phyloP scores from a whole-genome alignment of 2,329 filamentous ascomycete genomes.

The Tolypocladium tundrense region DNA sequence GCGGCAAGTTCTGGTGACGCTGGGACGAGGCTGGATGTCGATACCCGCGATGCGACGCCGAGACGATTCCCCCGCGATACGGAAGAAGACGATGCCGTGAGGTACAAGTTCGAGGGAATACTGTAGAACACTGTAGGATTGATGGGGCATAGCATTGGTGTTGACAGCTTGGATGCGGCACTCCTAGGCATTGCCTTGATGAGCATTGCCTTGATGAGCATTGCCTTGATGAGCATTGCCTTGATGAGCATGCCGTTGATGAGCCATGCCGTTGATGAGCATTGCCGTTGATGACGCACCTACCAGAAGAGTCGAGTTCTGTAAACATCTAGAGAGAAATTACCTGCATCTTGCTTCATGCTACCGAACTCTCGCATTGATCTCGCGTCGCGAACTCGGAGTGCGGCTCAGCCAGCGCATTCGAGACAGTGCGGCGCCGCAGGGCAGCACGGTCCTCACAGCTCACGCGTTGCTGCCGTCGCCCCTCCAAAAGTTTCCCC shows the following conservation, averaged over 20 bases:
- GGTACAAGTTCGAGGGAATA: not conserved
- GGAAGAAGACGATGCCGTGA: not conserved
- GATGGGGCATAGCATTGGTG: not conserved
- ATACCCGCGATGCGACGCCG: not conserved
- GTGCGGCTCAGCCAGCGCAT: not conserved
- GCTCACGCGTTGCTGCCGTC: not conserved
- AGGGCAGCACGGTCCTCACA: not conserved
- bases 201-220: too few relatives aligned
- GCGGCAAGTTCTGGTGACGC: conserved; percentile 9
- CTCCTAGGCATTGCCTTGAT: not conserved
- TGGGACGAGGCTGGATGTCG: not conserved
- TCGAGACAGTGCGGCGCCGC: not conserved
- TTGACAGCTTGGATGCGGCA: not conserved
- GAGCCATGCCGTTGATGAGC: too few relatives aligned
- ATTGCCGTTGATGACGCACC: not conserved
- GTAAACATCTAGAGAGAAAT: too few relatives aligned
- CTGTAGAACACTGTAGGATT: not conserved
- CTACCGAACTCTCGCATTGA: too few relatives aligned
- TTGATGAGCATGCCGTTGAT: too few relatives aligned
- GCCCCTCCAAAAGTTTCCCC: conserved; percentile 1
- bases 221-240: not conserved
- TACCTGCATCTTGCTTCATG: too few relatives aligned
- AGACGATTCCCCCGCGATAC: too few relatives aligned
- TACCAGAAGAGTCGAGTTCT: not conserved
- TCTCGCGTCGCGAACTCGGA: not conserved